Base-by-base conservation (phyloP, 352 stramenopile species). In the Pythium grandisporangium region DNA sequence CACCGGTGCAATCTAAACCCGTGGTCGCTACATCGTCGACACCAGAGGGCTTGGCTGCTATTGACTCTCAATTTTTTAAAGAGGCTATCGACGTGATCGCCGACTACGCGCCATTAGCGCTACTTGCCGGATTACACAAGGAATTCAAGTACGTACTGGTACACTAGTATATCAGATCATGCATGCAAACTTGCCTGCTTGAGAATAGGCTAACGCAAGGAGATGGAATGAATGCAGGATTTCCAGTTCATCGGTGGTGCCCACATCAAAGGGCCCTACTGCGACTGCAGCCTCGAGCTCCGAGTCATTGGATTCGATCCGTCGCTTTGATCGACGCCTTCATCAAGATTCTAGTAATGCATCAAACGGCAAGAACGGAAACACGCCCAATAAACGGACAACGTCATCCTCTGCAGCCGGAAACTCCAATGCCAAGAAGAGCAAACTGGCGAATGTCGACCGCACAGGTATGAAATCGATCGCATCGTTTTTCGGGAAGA, bases 381-480 rank as follows among this genome's bases (percentile, higher is more conserved):
- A 33, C 5, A 55, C 41, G 1, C 51, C 42, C 7, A 48, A 45
- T 26, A 86, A 86, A 46, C 59, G 72, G 8, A 40, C 61, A 16
- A 68, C 55, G 4, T 42, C 67, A 4, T 37, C 55, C 2, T 53
- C 45, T 44, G 45, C 51, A 11, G 23, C 34, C 17, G n/a, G 16
- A 17, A 48, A 40, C 14, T 52, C 42, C 22, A 54, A 47, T 8
- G 42, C 49, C 29, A 90, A 92, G 56, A 89, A 88, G 45, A 86
- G 70, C 57, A 89, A 89, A 36, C 53, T 89, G 30, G 76, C 68
- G 11, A 86, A 77, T 47, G 71, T 88, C 21, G 67, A 88, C 30
- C 63, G 72, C 36, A 61, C 69, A 7, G 75, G 79, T 16, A 92
- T 92, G 75, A 89, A 89, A 55, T 92, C 76, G 33, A 63, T 92